These are phyloP conservation scores for Ustilago hordei DNA, from an alignment of 1,284 basidiomycete species.

Conservation along the genomic window DNA sequence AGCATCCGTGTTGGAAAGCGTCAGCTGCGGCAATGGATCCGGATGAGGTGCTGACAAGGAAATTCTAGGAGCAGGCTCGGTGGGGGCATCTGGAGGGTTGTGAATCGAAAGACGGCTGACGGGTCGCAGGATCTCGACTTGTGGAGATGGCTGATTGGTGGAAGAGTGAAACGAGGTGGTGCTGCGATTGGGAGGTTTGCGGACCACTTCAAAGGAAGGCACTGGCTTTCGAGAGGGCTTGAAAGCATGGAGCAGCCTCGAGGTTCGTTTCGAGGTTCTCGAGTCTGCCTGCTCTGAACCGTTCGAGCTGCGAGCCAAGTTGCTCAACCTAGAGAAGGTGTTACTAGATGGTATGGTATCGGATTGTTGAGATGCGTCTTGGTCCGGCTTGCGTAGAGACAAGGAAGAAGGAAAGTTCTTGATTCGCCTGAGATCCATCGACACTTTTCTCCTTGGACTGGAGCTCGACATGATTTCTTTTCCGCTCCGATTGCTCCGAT, in stretches of 20 bases:
- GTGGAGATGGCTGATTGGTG: slow-evolving; percentile 15
- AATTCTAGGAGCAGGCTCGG: slow-evolving; percentile 29
- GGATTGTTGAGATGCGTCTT: slow-evolving; percentile 14
- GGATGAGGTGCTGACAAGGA: slow-evolving; percentile 19
- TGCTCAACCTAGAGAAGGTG: slow-evolving; percentile 37
- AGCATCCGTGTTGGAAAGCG: background rate
- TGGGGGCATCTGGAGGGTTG: background rate
- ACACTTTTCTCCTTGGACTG: slow-evolving; percentile 35
- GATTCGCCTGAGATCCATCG: slow-evolving; percentile 35
- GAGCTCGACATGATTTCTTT: slow-evolving; percentile 20
- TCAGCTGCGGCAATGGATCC: background rate
- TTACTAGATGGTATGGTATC: slow-evolving; percentile 11
- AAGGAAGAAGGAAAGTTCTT: slow-evolving; percentile 44
- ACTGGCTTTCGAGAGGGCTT: slow-evolving; percentile 36
- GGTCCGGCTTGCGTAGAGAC: slow-evolving; percentile 38
- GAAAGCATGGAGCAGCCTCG: slow-evolving; percentile 46
- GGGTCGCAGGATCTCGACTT: slow-evolving; percentile 9
- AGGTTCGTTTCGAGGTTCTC: slow-evolving; percentile 24
- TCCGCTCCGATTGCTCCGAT: too few relatives aligned
- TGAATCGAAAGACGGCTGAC: slow-evolving; percentile 15
- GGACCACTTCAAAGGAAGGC: slow-evolving; percentile 47
- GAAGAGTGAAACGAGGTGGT: slow-evolving; percentile 38
- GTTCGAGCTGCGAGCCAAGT: slow-evolving; percentile 21
- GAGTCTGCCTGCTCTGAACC: slow-evolving; percentile 19
- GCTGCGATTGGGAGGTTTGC: slow-evolving; percentile 47